Evolutionary conservation across 2,329 filamentous ascomycete species (phyloP), one percentile per base, ranked within the genome.

Genomic region (Elsinoe necatrix): DNA sequence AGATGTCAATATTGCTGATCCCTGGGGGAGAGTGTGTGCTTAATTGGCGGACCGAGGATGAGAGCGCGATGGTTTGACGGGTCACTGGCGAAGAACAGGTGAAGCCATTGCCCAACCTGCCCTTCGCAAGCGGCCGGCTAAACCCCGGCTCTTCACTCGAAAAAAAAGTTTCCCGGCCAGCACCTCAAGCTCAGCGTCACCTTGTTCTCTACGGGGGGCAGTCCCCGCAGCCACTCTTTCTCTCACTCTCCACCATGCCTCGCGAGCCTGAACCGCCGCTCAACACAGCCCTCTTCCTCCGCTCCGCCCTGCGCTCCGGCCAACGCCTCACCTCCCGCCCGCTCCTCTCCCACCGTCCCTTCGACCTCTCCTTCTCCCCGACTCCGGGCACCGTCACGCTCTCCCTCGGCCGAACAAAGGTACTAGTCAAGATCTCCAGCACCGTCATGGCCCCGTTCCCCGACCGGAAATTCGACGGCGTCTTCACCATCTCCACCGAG

Each of bases 391-490:
- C 92, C 64, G 89, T 86, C 63, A 89, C 95, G 66, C 87, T 96
- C 37, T 81, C 84, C 62, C 75, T 96, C 61, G 93, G 93, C 64
- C 95, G 92, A 75, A 97, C 93, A 57, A 88, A 91, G 66, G 82
- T 96, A 58, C 76, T 95, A 59, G 89, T 86, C 57, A 87, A 88
- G 60, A 86, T 95, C 59, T 92, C 90, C 2, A 87, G 90, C 61
- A 89, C 95, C 73, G 87, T 97, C 60, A 87, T 87, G 9, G 83
- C 87, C 37, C 92, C 93, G 42, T 89, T 86, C 68, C 73, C 86
- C 55, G 92, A 97, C 73, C 86, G 92, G 61, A 92, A 91, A 59
- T 95, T 95, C 68, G 93, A 97, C 70, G 93, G 93, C 69, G 81
- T 95, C 71, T 97, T 97, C 76, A 90, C 85, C 64, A 96, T 97